A percentile compares a stretch with the other conserved stretches of the same genome.
Conservation (phyloP, 208 protist species). For the Sergeia podlipaevii region DNA sequence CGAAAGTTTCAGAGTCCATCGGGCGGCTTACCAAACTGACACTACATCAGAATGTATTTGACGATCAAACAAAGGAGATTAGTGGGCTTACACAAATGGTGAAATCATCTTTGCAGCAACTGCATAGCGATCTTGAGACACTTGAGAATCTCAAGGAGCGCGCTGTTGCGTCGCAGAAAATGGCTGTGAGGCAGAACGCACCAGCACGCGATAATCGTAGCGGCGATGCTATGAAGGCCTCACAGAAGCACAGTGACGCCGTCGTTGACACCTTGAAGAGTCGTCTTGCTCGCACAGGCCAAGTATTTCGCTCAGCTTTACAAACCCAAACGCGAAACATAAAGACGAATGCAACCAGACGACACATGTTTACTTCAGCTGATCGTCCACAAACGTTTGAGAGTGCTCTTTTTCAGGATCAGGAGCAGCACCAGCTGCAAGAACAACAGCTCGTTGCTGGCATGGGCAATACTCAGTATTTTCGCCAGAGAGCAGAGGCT, state of each 20-base stretch:
- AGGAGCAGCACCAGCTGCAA: constrained; percentile 68
- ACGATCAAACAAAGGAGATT: constrained; percentile 83
- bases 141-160: constrained; percentile 76
- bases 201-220: constrained; percentile 12
- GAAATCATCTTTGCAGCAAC: constrained; percentile 69
- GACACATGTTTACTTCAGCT: constrained; percentile 75
- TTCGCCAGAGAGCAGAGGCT: constrained; percentile 74
- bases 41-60: constrained; percentile 81
- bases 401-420: constrained; percentile 87
- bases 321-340: constrained; percentile 76
- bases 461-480: constrained; percentile 75
- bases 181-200: constrained; percentile 18
- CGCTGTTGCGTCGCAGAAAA: constrained; percentile 49
- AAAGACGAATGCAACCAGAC: constrained; percentile 69
- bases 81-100: constrained; percentile 73
- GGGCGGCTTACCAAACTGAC: constrained; percentile 79
- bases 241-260: constrained; percentile 30
- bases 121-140: constrained; percentile 73
- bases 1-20: constrained; percentile 73
- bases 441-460: constrained; percentile 60
- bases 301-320: constrained; percentile 78
- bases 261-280: constrained; percentile 79
- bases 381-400: constrained; percentile 81
- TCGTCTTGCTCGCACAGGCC: constrained; percentile 65
- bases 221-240: constrained; percentile 6